These are phyloP conservation scores for Paecilomyces sp. DNA, from an alignment of 2,329 filamentous ascomycete genomes.

Conservation along the genomic window DNA sequence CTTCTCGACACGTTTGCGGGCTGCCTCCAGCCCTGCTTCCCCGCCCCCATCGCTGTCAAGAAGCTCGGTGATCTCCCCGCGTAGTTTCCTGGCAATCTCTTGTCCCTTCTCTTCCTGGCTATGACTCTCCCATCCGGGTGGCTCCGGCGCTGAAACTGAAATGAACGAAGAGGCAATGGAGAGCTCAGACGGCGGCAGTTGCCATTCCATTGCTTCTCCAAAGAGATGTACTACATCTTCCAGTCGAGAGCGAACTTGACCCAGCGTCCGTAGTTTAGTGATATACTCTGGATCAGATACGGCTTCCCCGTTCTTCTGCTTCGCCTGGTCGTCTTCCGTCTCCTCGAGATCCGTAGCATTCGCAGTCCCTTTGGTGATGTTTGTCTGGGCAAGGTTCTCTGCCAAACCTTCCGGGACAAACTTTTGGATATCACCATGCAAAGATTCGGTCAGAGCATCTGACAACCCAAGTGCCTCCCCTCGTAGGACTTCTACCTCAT, in stretches of 20 bases:
- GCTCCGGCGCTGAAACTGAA: slow-evolving; percentile 79
- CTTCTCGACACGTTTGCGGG: slow-evolving; percentile 65
- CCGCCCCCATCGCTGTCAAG: slow-evolving; percentile 54
- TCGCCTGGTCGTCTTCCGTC: not conserved
- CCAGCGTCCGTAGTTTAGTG: slow-evolving; percentile 71
- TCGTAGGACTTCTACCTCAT: slow-evolving; percentile 89
- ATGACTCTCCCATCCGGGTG: slow-evolving; percentile 56
- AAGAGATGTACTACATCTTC: slow-evolving; percentile 87
- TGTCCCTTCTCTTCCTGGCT: slow-evolving; percentile 82
- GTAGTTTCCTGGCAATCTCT: slow-evolving; percentile 59
- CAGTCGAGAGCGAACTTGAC: slow-evolving; percentile 72
- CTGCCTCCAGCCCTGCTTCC: slow-evolving; percentile 59
- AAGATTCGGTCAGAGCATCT: slow-evolving; percentile 66
- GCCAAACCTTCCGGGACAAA: slow-evolving; percentile 55
- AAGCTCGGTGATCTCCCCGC: slow-evolving; percentile 63
- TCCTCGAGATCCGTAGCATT: not conserved
- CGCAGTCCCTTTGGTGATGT: slow-evolving; percentile 3
- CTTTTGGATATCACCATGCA: slow-evolving; percentile 64
- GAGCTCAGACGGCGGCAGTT: slow-evolving; percentile 78
- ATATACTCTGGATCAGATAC: slow-evolving; percentile 59
- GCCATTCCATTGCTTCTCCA: slow-evolving; percentile 92
- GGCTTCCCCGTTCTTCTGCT: not conserved
- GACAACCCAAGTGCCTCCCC: slow-evolving; percentile 77
- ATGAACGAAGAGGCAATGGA: slow-evolving; percentile 80
- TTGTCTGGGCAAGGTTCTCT: slow-evolving; percentile 3